These are phyloP conservation scores for Eutypa lata DNA, from an alignment of 2,329 filamentous ascomycete genomes.

Conservation along the genomic window DNA sequence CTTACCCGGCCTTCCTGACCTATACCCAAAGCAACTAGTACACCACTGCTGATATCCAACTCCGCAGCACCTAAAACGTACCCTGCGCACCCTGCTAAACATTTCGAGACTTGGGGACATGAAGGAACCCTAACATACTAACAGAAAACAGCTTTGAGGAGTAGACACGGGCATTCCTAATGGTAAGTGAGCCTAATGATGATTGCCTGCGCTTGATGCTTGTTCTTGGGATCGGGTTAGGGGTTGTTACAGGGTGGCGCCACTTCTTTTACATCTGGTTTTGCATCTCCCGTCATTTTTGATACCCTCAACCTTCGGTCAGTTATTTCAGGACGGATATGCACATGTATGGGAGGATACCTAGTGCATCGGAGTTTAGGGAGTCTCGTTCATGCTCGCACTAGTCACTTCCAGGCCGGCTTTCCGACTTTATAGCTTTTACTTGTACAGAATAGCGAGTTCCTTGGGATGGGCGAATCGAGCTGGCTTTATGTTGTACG, in stretches of 20 bases:
- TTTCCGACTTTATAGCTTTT: background rate
- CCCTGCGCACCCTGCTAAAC: background rate
- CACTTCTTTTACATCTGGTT: background rate
- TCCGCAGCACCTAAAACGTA: slow-evolving; percentile 9
- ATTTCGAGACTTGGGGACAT: background rate
- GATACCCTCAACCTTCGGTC: background rate
- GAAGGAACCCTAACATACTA: background rate
- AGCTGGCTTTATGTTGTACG: background rate
- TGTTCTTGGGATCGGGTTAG: background rate
- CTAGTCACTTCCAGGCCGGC: background rate
- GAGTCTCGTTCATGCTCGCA: background rate
- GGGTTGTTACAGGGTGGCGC: background rate
- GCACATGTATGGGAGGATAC: background rate
- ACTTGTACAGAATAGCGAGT: background rate
- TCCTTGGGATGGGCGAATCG: background rate
- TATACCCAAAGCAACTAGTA: slow-evolving; percentile 10
- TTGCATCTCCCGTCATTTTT: background rate
- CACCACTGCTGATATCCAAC: slow-evolving; percentile 20
- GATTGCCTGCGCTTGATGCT: background rate
- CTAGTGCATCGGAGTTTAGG: background rate
- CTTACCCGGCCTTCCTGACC: slow-evolving; percentile 6
- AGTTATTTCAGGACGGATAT: background rate
- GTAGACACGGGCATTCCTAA: background rate
- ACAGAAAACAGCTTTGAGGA: background rate
- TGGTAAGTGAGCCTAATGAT: background rate